Evolutionary conservation across 768 basidiomycete species (phyloP).

Genomic region (Auricularia heimuer): DNA sequence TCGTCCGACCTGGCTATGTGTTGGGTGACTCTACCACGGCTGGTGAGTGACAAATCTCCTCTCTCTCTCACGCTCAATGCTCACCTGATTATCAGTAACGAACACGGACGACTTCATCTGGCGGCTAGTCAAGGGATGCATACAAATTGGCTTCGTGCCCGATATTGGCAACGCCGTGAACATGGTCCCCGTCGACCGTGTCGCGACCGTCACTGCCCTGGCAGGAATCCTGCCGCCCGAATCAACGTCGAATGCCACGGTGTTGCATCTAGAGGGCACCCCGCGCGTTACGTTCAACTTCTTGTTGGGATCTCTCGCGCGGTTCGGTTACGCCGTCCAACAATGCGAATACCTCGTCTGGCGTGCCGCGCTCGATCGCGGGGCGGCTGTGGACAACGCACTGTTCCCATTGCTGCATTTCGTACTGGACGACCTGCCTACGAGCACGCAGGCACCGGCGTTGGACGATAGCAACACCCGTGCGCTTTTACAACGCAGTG

Average conservation of each 20-base stretch:
- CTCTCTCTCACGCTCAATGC: background rate
- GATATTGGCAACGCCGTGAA: constrained; percentile 98
- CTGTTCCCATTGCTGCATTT: constrained; percentile 96
- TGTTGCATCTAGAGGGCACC: constrained; percentile 76
- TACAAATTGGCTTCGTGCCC: constrained; percentile 92
- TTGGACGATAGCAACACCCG: constrained; percentile 79
- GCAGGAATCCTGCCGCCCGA: constrained; percentile 54
- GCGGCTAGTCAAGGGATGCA: constrained; percentile 96
- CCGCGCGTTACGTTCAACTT: constrained; percentile 87
- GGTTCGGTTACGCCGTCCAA: constrained; percentile 71
- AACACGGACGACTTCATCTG: constrained; percentile 99
- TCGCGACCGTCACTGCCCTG: constrained; percentile 70
- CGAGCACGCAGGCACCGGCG: constrained; percentile 88
- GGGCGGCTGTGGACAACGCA: constrained; percentile 93
- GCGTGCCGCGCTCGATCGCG: constrained; percentile 87
- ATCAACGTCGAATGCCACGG: constrained; percentile 29
- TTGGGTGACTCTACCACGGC: constrained; percentile 86
- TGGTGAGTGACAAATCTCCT: constrained; percentile 38
- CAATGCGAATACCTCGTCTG: constrained; percentile 85
- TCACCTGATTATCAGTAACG: constrained; percentile 49
- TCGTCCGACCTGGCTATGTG: constrained; percentile 90
- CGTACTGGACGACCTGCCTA: constrained; percentile 93
- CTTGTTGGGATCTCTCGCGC: constrained; percentile 59
- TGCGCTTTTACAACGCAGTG: constrained; percentile 42
- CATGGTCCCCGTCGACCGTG: constrained; percentile 96